Conservation (phyloP, 1,284 basidiomycete genomes). For the Boletus austroedulis region DNA sequence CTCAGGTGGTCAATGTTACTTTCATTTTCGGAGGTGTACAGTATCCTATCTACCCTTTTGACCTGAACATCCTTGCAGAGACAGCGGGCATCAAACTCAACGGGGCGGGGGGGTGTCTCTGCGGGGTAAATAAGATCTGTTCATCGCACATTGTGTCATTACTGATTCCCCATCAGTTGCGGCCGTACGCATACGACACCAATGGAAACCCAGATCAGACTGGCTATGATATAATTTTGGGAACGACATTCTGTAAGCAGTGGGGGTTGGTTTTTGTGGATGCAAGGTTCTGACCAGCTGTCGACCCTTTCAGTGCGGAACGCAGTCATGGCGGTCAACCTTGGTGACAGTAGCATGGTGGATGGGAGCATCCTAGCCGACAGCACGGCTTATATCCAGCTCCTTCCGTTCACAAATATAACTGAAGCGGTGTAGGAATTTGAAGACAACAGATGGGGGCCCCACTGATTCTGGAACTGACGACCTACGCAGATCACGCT, state of each 20-base stretch:
- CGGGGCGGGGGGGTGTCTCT: too few species aligned
- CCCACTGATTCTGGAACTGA: conserved; percentile 29
- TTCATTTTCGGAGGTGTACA: conserved; percentile 52
- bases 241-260: conserved; percentile 55
- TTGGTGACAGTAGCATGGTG: conserved; percentile 58
- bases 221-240: conserved; percentile 43
- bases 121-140: conserved; percentile 40
- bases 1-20: conserved; percentile 58
- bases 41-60: conserved; percentile 63
- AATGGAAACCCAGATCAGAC: conserved; percentile 41
- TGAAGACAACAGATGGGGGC: too few species aligned
- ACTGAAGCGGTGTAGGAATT: conserved; percentile 30
- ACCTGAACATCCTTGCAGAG: conserved; percentile 37
- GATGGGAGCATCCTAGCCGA: conserved; percentile 36
- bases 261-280: neutral
- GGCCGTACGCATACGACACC: conserved; percentile 42
- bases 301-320: conserved; percentile 44
- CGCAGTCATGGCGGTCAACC: conserved; percentile 57
- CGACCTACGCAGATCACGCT: conserved; percentile 32
- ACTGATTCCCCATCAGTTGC: conserved; percentile 42
- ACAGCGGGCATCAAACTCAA: conserved; percentile 32
- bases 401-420: conserved; percentile 51
- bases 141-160: neutral
- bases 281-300: neutral
- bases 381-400: conserved; percentile 55